Evolutionary conservation across 495 filamentous ascomycete genomes (phyloP).

Genomic region (Neurospora discreta): DNA sequence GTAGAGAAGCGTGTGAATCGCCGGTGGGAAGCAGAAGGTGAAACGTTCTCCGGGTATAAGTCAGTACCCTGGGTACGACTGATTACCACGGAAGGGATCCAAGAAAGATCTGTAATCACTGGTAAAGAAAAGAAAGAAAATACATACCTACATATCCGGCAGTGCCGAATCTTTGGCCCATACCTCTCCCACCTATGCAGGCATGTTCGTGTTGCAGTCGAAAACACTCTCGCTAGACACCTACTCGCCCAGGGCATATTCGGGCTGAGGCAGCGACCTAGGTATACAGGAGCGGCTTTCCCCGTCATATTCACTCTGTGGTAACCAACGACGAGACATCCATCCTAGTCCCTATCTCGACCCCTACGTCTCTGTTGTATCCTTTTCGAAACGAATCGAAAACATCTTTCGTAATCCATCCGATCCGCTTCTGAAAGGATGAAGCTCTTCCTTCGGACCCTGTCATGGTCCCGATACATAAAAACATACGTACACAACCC

Average conservation of each 20-base stretch:
- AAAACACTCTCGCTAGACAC: too few relatives aligned
- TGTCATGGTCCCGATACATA: not conserved
- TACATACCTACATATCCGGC: not conserved
- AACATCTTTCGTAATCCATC: not conserved
- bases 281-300: not conserved
- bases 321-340: not conserved
- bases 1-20: not conserved
- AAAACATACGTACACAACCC: not conserved
- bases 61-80: not conserved
- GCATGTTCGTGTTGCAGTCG: too few relatives aligned
- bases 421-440: not conserved
- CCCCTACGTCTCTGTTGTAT: not conserved
- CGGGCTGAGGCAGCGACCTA: too few relatives aligned
- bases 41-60: not conserved
- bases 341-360: not conserved
- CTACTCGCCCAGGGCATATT: too few relatives aligned
- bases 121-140: not conserved
- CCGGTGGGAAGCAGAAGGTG: not conserved
- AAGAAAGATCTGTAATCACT: not conserved
- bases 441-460: not conserved
- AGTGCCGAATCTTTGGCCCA: not conserved
- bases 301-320: not conserved
- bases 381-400: not conserved
- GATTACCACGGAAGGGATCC: not conserved
- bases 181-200: too few relatives aligned